Evolutionary conservation across 2,329 filamentous ascomycete species (phyloP).

Genomic region (Endothia cerciana): DNA sequence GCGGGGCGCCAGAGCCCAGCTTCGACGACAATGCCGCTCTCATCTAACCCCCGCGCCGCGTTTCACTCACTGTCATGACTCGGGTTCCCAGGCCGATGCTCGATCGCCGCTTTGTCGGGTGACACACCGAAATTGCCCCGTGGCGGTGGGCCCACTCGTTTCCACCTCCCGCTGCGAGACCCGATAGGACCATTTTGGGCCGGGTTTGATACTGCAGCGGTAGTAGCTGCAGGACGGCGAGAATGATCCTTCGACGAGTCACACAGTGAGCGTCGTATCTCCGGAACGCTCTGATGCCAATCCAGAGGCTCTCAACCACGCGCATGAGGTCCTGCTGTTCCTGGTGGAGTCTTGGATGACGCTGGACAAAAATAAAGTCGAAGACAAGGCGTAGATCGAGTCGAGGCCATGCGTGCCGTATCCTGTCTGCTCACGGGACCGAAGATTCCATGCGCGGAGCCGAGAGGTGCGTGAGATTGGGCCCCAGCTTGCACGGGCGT

Average conservation of each 20-base stretch:
- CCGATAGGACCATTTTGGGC: slow-evolving; percentile 1
- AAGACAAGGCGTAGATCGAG: slow-evolving; percentile 5
- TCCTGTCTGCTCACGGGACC: slow-evolving; percentile 25
- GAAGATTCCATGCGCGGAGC: slow-evolving; percentile 17
- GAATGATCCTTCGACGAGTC: slow-evolving; percentile 13
- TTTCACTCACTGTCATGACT: slow-evolving; percentile 22
- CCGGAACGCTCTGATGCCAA: neutral
- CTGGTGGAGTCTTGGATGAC: neutral
- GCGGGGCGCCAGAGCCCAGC: neutral
- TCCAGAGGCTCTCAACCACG: neutral
- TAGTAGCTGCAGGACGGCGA: neutral
- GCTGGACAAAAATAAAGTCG: neutral
- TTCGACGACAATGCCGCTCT: neutral
- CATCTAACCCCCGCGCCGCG: neutral
- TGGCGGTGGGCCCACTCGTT: slow-evolving; percentile 7
- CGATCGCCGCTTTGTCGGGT: slow-evolving; percentile 11
- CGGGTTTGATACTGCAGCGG: neutral
- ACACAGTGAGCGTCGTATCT: slow-evolving; percentile 11
- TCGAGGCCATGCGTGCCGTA: neutral
- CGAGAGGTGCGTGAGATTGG: slow-evolving; percentile 13
- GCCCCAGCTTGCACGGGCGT: slow-evolving; percentile 7
- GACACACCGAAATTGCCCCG: slow-evolving; percentile 1
- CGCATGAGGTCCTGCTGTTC: neutral
- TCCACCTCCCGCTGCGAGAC: slow-evolving; percentile 16
- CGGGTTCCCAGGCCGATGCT: slow-evolving; percentile 5